phyloP scores from a whole-genome alignment of 768 basidiomycete genomes.

The Pulveroboletus ravenelii region DNA sequence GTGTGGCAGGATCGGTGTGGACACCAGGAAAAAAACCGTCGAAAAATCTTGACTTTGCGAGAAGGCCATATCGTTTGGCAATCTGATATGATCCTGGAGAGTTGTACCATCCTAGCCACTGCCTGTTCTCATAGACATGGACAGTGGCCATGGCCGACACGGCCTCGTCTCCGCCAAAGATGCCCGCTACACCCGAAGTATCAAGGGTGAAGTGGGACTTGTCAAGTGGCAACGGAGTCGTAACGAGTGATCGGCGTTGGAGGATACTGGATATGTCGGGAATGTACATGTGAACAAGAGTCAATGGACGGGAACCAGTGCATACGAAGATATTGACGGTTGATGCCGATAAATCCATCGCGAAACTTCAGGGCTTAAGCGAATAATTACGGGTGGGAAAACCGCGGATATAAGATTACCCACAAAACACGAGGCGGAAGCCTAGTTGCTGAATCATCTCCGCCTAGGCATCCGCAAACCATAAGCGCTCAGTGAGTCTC shows the following conservation, averaged over 20 bases:
- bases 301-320: background rate
- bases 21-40: conserved; percentile 33
- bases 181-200: conserved; percentile 33
- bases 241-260: conserved; percentile 12
- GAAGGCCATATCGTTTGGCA: conserved; percentile 31
- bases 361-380: background rate
- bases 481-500: no score
- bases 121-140: conserved; percentile 31
- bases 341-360: background rate
- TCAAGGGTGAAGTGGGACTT: conserved; percentile 25
- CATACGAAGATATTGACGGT: conserved; percentile 9
- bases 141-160: conserved; percentile 36
- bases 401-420: background rate
- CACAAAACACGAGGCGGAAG: background rate
- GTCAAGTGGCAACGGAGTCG: conserved; percentile 11
- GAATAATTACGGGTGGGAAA: background rate
- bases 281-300: conserved; percentile 20
- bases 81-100: conserved; percentile 34
- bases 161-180: conserved; percentile 37
- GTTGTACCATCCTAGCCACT: conserved; percentile 37
- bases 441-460: no score
- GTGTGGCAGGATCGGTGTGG: conserved; percentile 28
- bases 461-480: no score
- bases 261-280: conserved; percentile 13
- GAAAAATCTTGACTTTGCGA: conserved; percentile 32